phyloP scores from a whole-genome alignment of 768 basidiomycete genomes.

The Suillus subalutaceus region DNA sequence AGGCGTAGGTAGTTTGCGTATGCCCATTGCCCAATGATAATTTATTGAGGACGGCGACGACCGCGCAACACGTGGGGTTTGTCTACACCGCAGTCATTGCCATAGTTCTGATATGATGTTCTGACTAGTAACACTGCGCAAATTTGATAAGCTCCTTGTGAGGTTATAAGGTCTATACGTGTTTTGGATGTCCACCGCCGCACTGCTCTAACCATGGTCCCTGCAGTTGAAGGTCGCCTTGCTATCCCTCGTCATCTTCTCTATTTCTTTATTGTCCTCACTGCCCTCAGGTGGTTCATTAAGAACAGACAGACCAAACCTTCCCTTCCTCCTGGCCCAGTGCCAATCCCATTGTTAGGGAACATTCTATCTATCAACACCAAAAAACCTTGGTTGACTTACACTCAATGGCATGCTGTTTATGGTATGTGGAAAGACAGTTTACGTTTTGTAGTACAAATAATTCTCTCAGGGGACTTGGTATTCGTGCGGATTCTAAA shows the following conservation, averaged over 20 bases:
- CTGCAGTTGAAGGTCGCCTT: neutral
- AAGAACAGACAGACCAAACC: neutral
- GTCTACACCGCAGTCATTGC: neutral
- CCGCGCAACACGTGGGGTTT: neutral
- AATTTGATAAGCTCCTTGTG: too few species aligned
- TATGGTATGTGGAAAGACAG: constrained; percentile 5
- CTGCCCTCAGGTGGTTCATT: constrained; percentile 6
- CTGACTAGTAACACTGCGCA: too few species aligned
- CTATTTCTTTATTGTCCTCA: neutral
- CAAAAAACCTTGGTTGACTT: constrained; percentile 9
- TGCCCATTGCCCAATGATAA: too few species aligned
- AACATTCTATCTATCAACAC: constrained; percentile 3
- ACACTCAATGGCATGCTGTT: neutral
- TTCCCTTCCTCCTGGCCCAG: constrained; percentile 50
- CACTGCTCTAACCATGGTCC: neutral
- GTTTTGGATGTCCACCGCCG: neutral
- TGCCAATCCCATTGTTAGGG: constrained; percentile 38
- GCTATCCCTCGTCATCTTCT: neutral
- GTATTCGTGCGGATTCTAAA: constrained; percentile 2
- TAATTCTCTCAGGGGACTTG: neutral
- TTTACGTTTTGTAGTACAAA: neutral
- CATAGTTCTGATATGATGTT: neutral
- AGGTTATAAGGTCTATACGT: neutral
- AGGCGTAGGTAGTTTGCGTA: neutral
- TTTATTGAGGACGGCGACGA: neutral